Evolutionary conservation across 768 basidiomycete genomes (phyloP).

Genomic region (Mycena galopus): DNA sequence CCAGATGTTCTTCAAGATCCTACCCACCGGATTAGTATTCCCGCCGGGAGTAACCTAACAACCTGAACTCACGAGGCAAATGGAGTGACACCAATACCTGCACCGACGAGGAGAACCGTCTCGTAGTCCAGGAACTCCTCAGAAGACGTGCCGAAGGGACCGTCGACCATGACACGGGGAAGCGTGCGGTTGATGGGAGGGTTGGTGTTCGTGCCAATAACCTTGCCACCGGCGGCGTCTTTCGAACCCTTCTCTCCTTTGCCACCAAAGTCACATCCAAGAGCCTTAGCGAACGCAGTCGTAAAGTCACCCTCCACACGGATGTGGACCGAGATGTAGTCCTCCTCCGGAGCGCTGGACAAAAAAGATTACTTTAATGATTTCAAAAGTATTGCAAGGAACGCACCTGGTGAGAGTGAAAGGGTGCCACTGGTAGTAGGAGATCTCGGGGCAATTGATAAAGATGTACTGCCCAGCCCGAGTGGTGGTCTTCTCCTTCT

Average conservation of each 20-base stretch:
- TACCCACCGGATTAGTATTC: conserved; percentile 42
- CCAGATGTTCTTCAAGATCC: conserved; percentile 92
- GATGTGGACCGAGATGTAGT: conserved; percentile 95
- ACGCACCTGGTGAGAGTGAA: conserved; percentile 90
- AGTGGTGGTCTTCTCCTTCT: conserved; percentile 91
- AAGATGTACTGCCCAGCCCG: conserved; percentile 96
- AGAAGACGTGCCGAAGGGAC: conserved; percentile 92
- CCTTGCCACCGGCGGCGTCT: conserved; percentile 68
- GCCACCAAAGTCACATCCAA: conserved; percentile 87
- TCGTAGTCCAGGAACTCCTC: conserved; percentile 95
- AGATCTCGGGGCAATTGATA: conserved; percentile 89
- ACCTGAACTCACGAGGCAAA: conserved; percentile 84
- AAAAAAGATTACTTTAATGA: conserved; percentile 3
- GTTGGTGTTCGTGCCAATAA: conserved; percentile 73
- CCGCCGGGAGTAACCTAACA: background rate
- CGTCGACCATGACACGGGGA: conserved; percentile 96
- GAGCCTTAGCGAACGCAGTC: conserved; percentile 77
- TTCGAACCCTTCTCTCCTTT: conserved; percentile 21
- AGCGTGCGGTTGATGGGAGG: conserved; percentile 80
- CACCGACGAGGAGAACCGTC: conserved; percentile 90
- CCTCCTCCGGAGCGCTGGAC: conserved; percentile 91
- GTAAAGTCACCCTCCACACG: conserved; percentile 94
- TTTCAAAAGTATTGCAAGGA: background rate
- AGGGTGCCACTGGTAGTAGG: conserved; percentile 98
- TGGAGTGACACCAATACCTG: conserved; percentile 97